Evolutionary conservation across 345 rosid genomes (phyloP).

Genomic region (Moringa oleifera): DNA sequence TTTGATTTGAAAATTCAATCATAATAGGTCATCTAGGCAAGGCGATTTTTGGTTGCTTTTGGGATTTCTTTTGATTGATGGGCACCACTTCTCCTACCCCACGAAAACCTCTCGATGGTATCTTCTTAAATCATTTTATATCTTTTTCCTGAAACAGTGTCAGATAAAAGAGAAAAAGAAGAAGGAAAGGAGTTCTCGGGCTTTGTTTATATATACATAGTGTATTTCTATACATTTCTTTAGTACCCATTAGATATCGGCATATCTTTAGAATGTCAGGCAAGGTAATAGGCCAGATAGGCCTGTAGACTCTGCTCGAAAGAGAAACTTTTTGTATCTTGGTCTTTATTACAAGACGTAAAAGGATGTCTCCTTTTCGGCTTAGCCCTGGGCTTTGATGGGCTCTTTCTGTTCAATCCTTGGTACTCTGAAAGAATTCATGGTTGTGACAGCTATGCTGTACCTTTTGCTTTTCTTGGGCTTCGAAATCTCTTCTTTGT

Average conservation of each 20-base stretch:
- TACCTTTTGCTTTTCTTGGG: slow-evolving; percentile 28
- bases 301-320: slow-evolving; percentile 27
- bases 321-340: slow-evolving; percentile 14
- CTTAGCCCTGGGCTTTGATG: slow-evolving; percentile 25
- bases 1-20: slow-evolving; percentile 40
- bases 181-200: slow-evolving; percentile 3
- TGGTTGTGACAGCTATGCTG: slow-evolving; percentile 46
- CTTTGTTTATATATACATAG: neutral
- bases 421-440: slow-evolving; percentile 29
- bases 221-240: slow-evolving; percentile 4
- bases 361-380: neutral
- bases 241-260: slow-evolving; percentile 22
- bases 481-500: slow-evolving; percentile 28
- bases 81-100: slow-evolving; percentile 9
- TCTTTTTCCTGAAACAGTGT: slow-evolving; percentile 19
- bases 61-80: slow-evolving; percentile 16
- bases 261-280: slow-evolving; percentile 48
- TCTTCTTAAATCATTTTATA: slow-evolving; percentile 9
- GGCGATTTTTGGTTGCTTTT: slow-evolving; percentile 21
- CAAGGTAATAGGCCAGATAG: slow-evolving; percentile 28
- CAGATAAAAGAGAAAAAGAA: slow-evolving; percentile 16
- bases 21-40: slow-evolving; percentile 30
- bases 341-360: slow-evolving; percentile 23
- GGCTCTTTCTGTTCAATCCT: slow-evolving; percentile 32
- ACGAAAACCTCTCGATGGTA: slow-evolving; percentile 5